Conservation (phyloP, 306 rosid species). For the Corylus americana region DNA sequence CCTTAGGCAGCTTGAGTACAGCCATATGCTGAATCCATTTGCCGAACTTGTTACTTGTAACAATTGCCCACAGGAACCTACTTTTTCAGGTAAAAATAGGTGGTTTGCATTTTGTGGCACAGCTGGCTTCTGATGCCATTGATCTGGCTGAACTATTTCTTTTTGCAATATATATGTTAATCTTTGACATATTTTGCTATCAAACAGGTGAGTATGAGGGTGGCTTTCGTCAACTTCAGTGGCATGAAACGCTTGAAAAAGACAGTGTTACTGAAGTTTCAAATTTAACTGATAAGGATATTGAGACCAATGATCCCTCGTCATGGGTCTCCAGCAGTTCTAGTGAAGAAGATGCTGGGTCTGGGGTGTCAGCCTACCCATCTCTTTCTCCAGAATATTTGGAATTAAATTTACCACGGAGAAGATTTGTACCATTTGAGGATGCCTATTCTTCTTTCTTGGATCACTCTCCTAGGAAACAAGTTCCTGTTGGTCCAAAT, state of each 20-base stretch:
- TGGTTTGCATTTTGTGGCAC: neutral
- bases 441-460: conserved; percentile 27
- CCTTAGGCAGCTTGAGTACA: conserved; percentile 39
- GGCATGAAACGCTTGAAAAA: conserved; percentile 40
- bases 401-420: conserved; percentile 36
- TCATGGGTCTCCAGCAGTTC: conserved; percentile 23
- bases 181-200: conserved; percentile 5
- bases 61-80: conserved; percentile 21
- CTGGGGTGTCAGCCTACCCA: conserved; percentile 30
- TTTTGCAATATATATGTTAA: conserved; percentile 4
- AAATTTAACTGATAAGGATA: conserved; percentile 22
- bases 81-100: conserved; percentile 39
- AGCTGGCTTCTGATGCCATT: neutral
- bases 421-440: conserved; percentile 32
- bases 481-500: conserved; percentile 50
- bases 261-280: conserved; percentile 26
- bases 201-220: conserved; percentile 39
- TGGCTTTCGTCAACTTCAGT: conserved; percentile 42
- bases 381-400: conserved; percentile 35
- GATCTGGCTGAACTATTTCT: conserved; percentile 2
- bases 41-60: conserved; percentile 34
- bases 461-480: conserved; percentile 39
- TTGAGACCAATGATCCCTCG: conserved; percentile 23
- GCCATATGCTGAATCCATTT: conserved; percentile 24
- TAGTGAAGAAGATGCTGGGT: conserved; percentile 44